Evolutionary conservation across 257 asterid genomes (phyloP).

Genomic region (Verbena officinalis): DNA sequence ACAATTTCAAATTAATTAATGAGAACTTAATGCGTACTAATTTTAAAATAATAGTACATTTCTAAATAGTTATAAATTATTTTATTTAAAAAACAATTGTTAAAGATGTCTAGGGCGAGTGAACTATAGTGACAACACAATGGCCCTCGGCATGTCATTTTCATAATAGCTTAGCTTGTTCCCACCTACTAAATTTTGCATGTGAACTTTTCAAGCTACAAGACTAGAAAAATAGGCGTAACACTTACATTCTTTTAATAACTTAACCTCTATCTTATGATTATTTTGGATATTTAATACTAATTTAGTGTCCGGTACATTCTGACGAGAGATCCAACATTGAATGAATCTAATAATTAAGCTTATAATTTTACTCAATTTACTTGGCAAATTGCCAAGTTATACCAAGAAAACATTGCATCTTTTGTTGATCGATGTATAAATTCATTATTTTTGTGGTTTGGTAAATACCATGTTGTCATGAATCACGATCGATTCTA

Average conservation of each 20-base stretch:
- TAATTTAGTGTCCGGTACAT: no score
- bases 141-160: slow-evolving; percentile 34
- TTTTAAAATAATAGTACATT: neutral
- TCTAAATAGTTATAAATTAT: neutral
- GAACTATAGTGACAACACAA: slow-evolving; percentile 39
- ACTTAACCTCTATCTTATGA: slow-evolving; percentile 9
- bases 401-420: no score
- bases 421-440: no score
- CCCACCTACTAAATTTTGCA: slow-evolving; percentile 42
- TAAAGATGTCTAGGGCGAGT: slow-evolving; percentile 4
- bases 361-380: no score
- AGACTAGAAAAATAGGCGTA: neutral
- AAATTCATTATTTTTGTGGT: no score
- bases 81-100: neutral
- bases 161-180: slow-evolving; percentile 40
- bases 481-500: no score
- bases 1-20: no score
- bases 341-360: no score
- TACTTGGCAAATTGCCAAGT: no score
- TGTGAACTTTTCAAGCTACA: slow-evolving; percentile 27
- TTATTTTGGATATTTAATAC: neutral
- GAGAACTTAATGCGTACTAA: neutral
- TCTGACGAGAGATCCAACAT: no score
- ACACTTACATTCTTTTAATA: neutral
- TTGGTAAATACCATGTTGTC: no score